phyloP scores from a whole-genome alignment of 2,329 filamentous ascomycete genomes.

The Cytospora schulzeri region DNA sequence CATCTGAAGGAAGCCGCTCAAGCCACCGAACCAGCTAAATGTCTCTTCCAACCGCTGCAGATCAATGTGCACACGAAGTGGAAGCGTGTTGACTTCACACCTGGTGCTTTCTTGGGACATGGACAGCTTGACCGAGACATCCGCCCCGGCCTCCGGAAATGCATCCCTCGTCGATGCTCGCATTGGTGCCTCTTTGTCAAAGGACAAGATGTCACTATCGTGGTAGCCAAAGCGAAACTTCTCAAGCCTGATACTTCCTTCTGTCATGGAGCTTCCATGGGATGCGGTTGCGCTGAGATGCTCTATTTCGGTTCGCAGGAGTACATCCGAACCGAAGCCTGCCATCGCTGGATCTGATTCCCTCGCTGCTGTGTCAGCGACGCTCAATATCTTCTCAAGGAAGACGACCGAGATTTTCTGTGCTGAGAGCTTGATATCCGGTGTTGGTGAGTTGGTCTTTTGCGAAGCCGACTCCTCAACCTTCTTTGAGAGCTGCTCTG shows the following conservation, averaged over 20 bases:
- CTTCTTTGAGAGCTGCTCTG: neutral
- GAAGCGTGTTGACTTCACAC: conserved; percentile 73
- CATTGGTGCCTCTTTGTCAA: conserved; percentile 60
- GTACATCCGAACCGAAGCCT: conserved; percentile 50
- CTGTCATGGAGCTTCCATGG: conserved; percentile 33
- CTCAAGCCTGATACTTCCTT: conserved; percentile 51
- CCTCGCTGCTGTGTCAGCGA: conserved; percentile 46
- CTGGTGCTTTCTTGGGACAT: conserved; percentile 48
- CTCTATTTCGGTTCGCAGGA: conserved; percentile 53
- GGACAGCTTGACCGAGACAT: conserved; percentile 57
- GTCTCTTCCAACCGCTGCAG: conserved; percentile 82
- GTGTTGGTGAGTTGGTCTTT: conserved; percentile 31
- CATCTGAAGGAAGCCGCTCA: conserved; percentile 88
- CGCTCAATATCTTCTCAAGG: conserved; percentile 55
- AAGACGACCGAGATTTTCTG: conserved; percentile 58
- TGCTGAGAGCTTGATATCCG: conserved; percentile 47
- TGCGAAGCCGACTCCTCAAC: conserved; percentile 28
- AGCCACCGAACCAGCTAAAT: conserved; percentile 83
- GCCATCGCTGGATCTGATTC: conserved; percentile 44
- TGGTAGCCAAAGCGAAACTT: conserved; percentile 66
- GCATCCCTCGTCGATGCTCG: conserved; percentile 61
- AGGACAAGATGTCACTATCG: conserved; percentile 64
- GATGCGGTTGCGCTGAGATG: conserved; percentile 43
- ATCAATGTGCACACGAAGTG: conserved; percentile 75
- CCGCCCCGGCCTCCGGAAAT: conserved; percentile 58